These are phyloP conservation scores for Penicillium concentricum DNA, from an alignment of 2,329 filamentous ascomycete species.

Conservation along the genomic window DNA sequence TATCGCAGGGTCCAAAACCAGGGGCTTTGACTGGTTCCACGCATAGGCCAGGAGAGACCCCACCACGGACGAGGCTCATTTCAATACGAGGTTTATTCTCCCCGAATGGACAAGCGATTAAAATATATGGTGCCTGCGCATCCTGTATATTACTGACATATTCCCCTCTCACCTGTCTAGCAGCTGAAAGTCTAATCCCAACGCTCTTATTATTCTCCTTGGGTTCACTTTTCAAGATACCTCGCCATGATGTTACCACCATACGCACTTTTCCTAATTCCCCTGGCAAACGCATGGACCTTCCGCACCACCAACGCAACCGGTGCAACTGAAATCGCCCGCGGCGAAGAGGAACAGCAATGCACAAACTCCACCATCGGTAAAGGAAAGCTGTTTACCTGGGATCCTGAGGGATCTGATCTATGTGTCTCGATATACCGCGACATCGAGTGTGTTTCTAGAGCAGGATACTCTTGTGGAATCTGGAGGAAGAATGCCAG, in stretches of 20 bases:
- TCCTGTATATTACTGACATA: not conserved
- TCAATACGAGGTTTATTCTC: conserved; percentile 8
- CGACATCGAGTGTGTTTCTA: conserved; percentile 5
- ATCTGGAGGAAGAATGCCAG: conserved; percentile 13
- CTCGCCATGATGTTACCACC: not conserved
- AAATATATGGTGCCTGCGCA: not conserved
- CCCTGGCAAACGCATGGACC: conserved; percentile 13
- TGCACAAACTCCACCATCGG: conserved; percentile 13
- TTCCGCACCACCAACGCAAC: conserved; percentile 18
- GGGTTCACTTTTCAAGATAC: not conserved
- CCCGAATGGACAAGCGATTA: not conserved
- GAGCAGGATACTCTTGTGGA: conserved; percentile 11
- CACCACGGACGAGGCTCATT: not conserved
- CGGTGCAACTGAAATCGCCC: conserved; percentile 9
- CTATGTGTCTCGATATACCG: conserved; percentile 19
- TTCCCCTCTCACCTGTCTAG: not conserved
- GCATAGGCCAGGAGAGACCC: not conserved
- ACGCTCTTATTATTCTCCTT: not conserved
- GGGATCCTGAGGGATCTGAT: conserved; percentile 13
- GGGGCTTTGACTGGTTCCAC: not conserved
- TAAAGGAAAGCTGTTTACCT: conserved; percentile 11
- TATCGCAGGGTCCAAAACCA: not conserved
- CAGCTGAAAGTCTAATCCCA: not conserved
- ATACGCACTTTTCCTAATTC: not conserved
- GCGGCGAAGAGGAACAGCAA: conserved; percentile 1